Conservation (phyloP, 495 filamentous ascomycete genomes). For the Tuber umbilicatum region DNA sequence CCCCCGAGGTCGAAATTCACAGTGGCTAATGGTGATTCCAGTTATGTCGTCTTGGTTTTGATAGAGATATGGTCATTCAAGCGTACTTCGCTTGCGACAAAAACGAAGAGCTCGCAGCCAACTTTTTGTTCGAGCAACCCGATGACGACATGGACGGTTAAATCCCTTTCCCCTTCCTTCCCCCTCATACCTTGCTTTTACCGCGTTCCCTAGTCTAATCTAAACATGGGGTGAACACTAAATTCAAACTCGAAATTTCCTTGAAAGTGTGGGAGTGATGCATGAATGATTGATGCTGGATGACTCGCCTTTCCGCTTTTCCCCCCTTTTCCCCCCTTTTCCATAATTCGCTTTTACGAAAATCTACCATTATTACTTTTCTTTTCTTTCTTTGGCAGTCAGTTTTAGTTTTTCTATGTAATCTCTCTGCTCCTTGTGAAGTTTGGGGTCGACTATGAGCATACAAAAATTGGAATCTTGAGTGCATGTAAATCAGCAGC, state of each 20-base stretch:
- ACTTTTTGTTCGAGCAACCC: constrained; percentile 95
- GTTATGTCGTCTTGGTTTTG: constrained; percentile 87
- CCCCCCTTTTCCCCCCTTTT: background rate
- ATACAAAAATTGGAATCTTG: constrained; percentile 4
- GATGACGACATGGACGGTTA: constrained; percentile 58
- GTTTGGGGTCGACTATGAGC: background rate
- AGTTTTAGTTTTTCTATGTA: background rate
- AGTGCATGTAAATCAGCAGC: constrained; percentile 1
- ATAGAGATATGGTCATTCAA: constrained; percentile 89
- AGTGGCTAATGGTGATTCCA: constrained; percentile 46
- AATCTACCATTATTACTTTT: background rate
- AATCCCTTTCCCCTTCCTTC: constrained; percentile 8
- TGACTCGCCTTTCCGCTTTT: background rate
- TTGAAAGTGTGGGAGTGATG: background rate
- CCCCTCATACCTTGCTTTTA: background rate
- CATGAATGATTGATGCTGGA: constrained; percentile 5
- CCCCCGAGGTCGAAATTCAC: constrained; percentile 12
- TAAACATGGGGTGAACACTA: background rate
- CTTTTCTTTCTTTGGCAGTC: background rate
- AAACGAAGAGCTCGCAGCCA: constrained; percentile 95
- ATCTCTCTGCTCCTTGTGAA: background rate
- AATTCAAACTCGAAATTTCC: background rate
- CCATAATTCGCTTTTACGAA: background rate
- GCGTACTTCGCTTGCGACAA: constrained; percentile 99
- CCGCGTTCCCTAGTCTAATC: constrained; percentile 1